Percentiles rank a stretch among this genome's conserved stretches.
Evolutionary conservation across 2,329 filamentous ascomycete species (phyloP).

Genomic region (Fusarium cyanostomum): DNA sequence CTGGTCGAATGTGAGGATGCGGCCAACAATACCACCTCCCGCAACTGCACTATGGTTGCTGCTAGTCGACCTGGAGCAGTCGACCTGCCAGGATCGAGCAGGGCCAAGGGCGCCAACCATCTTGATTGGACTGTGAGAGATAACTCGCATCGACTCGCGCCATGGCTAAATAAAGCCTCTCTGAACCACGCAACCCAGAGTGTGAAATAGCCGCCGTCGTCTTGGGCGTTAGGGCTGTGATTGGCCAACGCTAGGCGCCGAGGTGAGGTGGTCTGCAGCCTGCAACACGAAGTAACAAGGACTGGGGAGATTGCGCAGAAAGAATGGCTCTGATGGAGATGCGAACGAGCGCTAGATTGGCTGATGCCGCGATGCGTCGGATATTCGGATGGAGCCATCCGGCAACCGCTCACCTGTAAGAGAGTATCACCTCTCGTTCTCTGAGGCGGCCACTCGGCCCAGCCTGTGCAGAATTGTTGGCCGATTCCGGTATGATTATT

Average conservation of each 20-base stretch:
- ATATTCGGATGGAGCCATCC: slow-evolving; percentile 22
- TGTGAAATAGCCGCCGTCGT: slow-evolving; percentile 53
- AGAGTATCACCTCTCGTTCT: slow-evolving; percentile 12
- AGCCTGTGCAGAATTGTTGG: background rate
- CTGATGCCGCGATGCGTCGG: slow-evolving; percentile 17
- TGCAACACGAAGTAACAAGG: slow-evolving; percentile 27
- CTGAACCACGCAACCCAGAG: slow-evolving; percentile 35
- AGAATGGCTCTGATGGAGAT: slow-evolving; percentile 21
- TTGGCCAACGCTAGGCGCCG: slow-evolving; percentile 47
- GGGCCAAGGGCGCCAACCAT: slow-evolving; percentile 28
- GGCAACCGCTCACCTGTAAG: slow-evolving; percentile 10
- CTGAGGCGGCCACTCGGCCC: slow-evolving; percentile 17
- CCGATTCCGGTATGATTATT: background rate
- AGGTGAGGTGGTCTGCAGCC: slow-evolving; percentile 27
- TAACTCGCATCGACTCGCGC: slow-evolving; percentile 27
- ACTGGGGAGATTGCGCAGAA: slow-evolving; percentile 29
- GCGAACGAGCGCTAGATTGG: slow-evolving; percentile 25
- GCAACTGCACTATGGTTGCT: slow-evolving; percentile 20
- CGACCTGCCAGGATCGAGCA: slow-evolving; percentile 29
- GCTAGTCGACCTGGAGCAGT: slow-evolving; percentile 19
- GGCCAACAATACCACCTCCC: slow-evolving; percentile 26
- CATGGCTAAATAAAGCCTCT: slow-evolving; percentile 44
- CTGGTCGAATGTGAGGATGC: slow-evolving; percentile 22
- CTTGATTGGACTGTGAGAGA: slow-evolving; percentile 39
- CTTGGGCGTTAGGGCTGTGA: slow-evolving; percentile 26